A percentile compares a stretch with the other conserved stretches of the same genome.
These are phyloP conservation scores for Mortierella sp. DNA, from an alignment of 371 early-diverging fungal genomes.

Conservation along the genomic window DNA sequence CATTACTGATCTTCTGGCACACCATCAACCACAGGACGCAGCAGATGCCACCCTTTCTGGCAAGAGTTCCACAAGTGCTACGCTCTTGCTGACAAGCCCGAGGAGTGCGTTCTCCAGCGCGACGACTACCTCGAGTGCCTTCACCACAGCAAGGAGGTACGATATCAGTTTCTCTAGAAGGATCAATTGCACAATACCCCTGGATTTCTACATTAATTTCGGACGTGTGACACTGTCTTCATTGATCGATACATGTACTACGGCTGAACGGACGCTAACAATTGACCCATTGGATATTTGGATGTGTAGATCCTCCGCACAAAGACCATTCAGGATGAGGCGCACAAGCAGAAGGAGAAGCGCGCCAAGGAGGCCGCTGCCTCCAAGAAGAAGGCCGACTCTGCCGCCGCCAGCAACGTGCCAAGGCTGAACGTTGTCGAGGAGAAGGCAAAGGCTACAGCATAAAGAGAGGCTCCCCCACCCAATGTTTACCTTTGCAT, in stretches of 20 bases:
- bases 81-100: conserved; percentile 77
- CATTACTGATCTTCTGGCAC: not conserved
- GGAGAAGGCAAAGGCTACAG: conserved; percentile 58
- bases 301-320: conserved; percentile 66
- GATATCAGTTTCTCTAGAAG: not conserved
- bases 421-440: conserved; percentile 71
- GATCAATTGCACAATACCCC: not conserved
- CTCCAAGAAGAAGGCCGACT: conserved; percentile 66
- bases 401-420: conserved; percentile 71
- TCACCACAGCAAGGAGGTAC: conserved; percentile 87
- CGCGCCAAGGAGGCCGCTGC: conserved; percentile 61
- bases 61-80: conserved; percentile 91
- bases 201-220: not conserved
- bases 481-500: not conserved
- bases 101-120: conserved; percentile 78
- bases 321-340: conserved; percentile 71
- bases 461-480: not conserved
- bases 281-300: not conserved
- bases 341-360: conserved; percentile 71
- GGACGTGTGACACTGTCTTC: not conserved
- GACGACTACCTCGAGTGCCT: conserved; percentile 90
- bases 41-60: conserved; percentile 88
- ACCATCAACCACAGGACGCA: conserved; percentile 69
- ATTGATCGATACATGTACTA: not conserved
- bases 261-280: not conserved